A percentile compares a stretch with the other conserved stretches of the same genome.
Evolutionary conservation across 352 stramenopile genomes (phyloP).

Genomic region (Stramenopiles sp.): DNA sequence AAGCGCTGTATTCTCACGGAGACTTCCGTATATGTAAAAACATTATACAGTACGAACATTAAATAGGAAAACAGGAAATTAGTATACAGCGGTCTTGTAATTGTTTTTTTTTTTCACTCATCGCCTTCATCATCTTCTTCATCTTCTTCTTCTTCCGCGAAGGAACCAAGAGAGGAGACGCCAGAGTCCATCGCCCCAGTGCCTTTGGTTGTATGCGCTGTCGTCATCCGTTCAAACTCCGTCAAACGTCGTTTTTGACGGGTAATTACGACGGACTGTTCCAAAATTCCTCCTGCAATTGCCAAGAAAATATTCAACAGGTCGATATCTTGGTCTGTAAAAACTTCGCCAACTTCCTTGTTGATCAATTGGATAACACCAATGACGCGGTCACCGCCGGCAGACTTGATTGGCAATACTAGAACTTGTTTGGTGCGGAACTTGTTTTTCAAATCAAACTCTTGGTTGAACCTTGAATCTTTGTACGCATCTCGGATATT

Average conservation of each 20-base stretch:
- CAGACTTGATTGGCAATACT: constrained; percentile 55
- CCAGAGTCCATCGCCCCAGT: not conserved
- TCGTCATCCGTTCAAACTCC: not conserved
- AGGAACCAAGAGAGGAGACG: not conserved
- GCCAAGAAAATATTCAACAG: constrained; percentile 55
- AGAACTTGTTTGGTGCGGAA: constrained; percentile 61
- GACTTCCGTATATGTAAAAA: no score
- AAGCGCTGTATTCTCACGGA: no score
- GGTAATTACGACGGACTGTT: constrained; percentile 30
- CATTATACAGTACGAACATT: no score
- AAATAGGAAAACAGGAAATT: no score
- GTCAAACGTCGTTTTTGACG: not conserved
- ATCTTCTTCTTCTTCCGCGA: not conserved
- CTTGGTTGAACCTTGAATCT: constrained; percentile 58
- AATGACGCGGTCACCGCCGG: constrained; percentile 40
- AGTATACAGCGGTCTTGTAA: no score
- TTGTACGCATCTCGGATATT: constrained; percentile 61
- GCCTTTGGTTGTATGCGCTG: not conserved
- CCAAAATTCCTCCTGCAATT: constrained; percentile 61
- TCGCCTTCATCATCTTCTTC: not conserved
- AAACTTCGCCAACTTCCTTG: constrained; percentile 24
- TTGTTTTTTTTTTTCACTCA: not conserved
- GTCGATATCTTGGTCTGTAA: constrained; percentile 30
- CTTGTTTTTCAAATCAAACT: constrained; percentile 57
- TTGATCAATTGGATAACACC: constrained; percentile 66